Percentiles rank a stretch among this genome's conserved stretches.
phyloP scores from a whole-genome alignment of 2,329 filamentous ascomycete species.

The Aspergillus transmontanensis region DNA sequence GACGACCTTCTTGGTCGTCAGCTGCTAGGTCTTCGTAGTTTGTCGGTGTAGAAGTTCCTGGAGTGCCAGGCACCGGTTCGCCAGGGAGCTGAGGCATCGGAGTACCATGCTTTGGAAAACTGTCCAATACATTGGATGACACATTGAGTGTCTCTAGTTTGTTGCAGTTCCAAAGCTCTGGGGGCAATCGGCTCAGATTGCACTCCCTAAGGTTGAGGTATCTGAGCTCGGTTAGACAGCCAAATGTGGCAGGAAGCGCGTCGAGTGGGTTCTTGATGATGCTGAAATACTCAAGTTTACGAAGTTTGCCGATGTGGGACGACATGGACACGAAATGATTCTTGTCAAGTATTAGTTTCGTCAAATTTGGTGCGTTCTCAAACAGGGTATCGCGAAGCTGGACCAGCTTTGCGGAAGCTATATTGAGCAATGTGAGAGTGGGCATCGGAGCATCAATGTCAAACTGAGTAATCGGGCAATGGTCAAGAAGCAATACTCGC shows the following conservation, averaged over 20 bases:
- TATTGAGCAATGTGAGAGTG: constrained; percentile 80
- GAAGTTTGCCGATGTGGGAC: constrained; percentile 78
- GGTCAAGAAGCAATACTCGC: constrained; percentile 83
- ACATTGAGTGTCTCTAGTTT: constrained; percentile 90
- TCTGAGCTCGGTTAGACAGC: constrained; percentile 79
- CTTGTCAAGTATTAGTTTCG: constrained; percentile 85
- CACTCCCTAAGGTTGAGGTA: constrained; percentile 90
- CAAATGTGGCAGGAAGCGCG: constrained; percentile 82
- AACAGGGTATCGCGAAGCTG: constrained; percentile 86
- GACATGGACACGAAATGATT: constrained; percentile 95
- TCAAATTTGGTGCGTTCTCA: constrained; percentile 81
- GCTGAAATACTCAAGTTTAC: constrained; percentile 85
- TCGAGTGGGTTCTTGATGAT: constrained; percentile 89
- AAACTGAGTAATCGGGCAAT: constrained; percentile 93
- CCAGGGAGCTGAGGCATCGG: constrained; percentile 68
- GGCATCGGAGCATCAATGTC: constrained; percentile 76
- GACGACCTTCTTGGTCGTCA: constrained; percentile 65
- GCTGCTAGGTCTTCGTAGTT: constrained; percentile 77
- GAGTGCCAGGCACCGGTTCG: constrained; percentile 44
- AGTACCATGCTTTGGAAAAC: constrained; percentile 78
- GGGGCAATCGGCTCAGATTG: constrained; percentile 83
- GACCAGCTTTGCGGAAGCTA: constrained; percentile 88
- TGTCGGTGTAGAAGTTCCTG: constrained; percentile 61
- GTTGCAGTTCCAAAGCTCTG: constrained; percentile 94
- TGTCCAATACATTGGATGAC: constrained; percentile 89